Evolutionary conservation across 2,329 filamentous ascomycete genomes (phyloP), one percentile per base, ranked within the genome.

Genomic region (Fusarium lateritium): DNA sequence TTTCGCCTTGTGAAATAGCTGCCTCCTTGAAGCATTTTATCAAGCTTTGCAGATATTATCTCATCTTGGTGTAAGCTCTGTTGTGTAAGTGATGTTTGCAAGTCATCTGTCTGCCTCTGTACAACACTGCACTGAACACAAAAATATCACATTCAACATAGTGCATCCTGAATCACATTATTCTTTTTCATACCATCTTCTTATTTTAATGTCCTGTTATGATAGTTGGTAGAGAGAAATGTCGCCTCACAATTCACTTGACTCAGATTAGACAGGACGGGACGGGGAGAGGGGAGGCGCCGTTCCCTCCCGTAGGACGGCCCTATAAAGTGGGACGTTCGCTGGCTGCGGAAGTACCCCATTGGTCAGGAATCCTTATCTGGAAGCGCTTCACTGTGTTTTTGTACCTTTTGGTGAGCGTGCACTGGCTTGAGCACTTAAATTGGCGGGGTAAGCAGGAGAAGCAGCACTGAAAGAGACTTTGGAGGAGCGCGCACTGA

Each of bases 401-500:
- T 49, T 62, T 66, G 71, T 75, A 74, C 31, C 65, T 62, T 60
- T 60, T 54, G 13, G 75, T 70, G 75, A 70, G 44, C 31, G 65
- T 65, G 68, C 74, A 75, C 75, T 69, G 67, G 51, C 59, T 67
- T 62, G 60, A 73, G 71, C 61, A 69, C 66, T 42, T 15, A 55
- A 43, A 60, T 63, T 63, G 54, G 70, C 69, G 69, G 69, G 73
- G 70, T 65, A 54, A 14, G 50, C 4, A 34, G 53, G 73, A 71
- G 73, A 69, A 56, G 56, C 44, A 65, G 49, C 73, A 62, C 73
- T 58, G 17, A 40, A 46, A 72, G 67, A 59, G 69, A 74, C 73
- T 70, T 73, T 36, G 14, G 53, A 52, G 46, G 62, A 65, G 57
- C 59, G 51, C 44, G 63, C 53, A 57, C 36, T 67, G 58, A 73